These are phyloP conservation scores for Eucalyptus marginata DNA, from an alignment of 345 rosid species.

Conservation along the genomic window DNA sequence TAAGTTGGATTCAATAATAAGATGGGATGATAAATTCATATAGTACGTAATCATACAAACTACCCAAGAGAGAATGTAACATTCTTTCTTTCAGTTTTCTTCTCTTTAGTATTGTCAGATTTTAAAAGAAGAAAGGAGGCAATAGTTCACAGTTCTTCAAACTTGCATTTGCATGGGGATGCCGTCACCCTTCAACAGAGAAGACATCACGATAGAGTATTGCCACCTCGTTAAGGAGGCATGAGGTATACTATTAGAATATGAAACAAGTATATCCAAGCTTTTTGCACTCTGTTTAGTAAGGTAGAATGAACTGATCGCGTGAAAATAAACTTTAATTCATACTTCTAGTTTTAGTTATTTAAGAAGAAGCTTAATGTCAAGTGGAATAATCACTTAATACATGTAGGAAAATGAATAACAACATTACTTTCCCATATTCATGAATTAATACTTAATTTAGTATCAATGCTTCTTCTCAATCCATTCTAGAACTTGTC, in stretches of 20 bases:
- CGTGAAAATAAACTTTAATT: not conserved
- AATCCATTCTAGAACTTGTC: not conserved
- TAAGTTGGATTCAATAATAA: not conserved
- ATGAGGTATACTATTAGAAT: not conserved
- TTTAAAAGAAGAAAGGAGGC: not conserved
- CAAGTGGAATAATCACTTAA: not conserved
- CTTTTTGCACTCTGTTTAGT: not conserved
- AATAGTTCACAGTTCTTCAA: not conserved
- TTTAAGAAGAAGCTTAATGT: not conserved
- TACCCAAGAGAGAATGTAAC: not conserved
- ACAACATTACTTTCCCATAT: not conserved
- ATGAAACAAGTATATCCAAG: not conserved
- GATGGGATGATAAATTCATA: not conserved
- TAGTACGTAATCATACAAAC: not conserved
- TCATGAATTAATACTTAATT: not conserved
- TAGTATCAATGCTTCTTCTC: not conserved
- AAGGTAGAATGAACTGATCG: not conserved
- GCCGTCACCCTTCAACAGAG: not conserved
- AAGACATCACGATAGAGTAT: not conserved
- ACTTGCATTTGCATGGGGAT: not conserved
- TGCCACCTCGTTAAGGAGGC: not conserved
- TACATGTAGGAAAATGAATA: not conserved
- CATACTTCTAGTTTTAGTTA: not conserved
- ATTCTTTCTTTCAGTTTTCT: not conserved
- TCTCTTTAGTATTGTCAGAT: not conserved